Evolutionary conservation across 2,329 filamentous ascomycete genomes (phyloP).

Genomic region (Aspergillus neoniger): DNA sequence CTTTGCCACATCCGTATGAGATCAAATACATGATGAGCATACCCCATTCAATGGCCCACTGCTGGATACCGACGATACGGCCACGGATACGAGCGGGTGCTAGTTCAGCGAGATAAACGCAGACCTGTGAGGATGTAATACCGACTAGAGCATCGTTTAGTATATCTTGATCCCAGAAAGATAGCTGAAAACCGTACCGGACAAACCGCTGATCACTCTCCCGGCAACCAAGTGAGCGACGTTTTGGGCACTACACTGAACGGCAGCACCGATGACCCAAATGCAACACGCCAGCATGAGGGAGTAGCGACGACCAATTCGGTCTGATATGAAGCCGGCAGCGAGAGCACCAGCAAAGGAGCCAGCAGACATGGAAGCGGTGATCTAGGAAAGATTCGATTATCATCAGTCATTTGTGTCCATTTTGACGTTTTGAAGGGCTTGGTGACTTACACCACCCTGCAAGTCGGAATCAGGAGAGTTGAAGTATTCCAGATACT

Average conservation of each 20-base stretch:
- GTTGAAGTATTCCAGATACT: conserved; percentile 59
- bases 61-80: conserved; percentile 47
- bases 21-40: conserved; percentile 50
- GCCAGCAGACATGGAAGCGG: conserved; percentile 69
- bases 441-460: conserved; percentile 32
- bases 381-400: conserved; percentile 52
- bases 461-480: conserved; percentile 43
- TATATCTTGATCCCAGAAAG: not conserved
- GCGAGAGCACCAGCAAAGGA: conserved; percentile 64
- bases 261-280: conserved; percentile 38
- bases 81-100: conserved; percentile 46
- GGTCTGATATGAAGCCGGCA: conserved; percentile 41
- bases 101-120: conserved; percentile 49
- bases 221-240: conserved; percentile 49
- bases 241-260: conserved; percentile 36
- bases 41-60: conserved; percentile 49
- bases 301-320: conserved; percentile 43
- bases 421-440: not conserved
- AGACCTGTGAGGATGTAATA: conserved; percentile 47
- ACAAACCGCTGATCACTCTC: conserved; percentile 48
- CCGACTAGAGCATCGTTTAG: conserved; percentile 32
- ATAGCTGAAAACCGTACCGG: conserved; percentile 16
- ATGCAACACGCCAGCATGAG: conserved; percentile 40
- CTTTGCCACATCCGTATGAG: conserved; percentile 41
- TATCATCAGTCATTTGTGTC: conserved; percentile 25